Percentiles rank a stretch among this genome's conserved stretches.
phyloP scores from a whole-genome alignment of 2,329 filamentous ascomycete species.

The Trichoderma citrinoviride region DNA sequence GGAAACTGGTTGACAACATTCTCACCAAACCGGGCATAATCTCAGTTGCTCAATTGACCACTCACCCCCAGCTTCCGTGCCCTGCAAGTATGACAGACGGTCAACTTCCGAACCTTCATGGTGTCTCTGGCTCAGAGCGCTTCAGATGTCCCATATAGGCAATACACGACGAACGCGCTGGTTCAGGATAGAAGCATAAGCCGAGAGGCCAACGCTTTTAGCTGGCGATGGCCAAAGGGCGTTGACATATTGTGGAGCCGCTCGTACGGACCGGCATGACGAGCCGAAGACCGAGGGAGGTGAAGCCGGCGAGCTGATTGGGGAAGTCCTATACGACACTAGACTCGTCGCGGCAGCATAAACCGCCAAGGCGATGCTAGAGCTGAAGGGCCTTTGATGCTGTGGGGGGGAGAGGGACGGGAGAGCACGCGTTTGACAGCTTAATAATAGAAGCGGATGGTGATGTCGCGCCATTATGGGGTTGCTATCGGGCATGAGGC shows the following conservation, averaged over 20 bases:
- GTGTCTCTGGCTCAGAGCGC: not conserved
- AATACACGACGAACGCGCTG: slow-evolving; percentile 1
- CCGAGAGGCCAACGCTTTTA: slow-evolving; percentile 16
- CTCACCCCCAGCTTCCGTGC: slow-evolving; percentile 29
- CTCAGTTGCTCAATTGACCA: not conserved
- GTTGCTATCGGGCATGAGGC: not conserved
- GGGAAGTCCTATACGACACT: slow-evolving; percentile 10
- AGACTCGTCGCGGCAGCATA: slow-evolving; percentile 11
- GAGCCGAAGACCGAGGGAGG: slow-evolving; percentile 4
- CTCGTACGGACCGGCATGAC: slow-evolving; percentile 4
- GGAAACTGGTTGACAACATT: not conserved
- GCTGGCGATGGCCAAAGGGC: slow-evolving; percentile 12
- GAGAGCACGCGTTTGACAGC: not conserved
- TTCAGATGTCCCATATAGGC: not conserved
- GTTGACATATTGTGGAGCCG: slow-evolving; percentile 16
- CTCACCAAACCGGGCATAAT: not conserved
- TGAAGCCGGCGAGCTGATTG: slow-evolving; percentile 13
- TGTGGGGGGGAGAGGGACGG: not conserved
- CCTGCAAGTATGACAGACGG: slow-evolving; percentile 30
- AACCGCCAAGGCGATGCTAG: slow-evolving; percentile 20
- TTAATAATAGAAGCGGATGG: not conserved
- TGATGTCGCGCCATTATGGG: not conserved
- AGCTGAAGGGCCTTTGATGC: not conserved
- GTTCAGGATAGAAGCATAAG: slow-evolving; percentile 16
- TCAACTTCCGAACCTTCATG: slow-evolving; percentile 29